phyloP scores from a whole-genome alignment of 208 protist species.

The Herpetomonas tarakana region DNA sequence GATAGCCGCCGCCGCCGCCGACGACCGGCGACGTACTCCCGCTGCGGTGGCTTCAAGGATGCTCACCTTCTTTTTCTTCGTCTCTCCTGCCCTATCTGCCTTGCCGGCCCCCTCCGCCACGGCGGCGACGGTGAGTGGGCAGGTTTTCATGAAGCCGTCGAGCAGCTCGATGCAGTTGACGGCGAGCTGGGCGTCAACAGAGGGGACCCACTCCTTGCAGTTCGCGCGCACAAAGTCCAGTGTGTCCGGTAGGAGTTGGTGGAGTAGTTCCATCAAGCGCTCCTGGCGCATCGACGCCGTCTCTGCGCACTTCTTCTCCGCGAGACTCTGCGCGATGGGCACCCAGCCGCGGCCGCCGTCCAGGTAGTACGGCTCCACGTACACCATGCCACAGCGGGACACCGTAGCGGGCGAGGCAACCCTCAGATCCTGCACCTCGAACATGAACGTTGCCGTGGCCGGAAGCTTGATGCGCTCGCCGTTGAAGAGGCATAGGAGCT shows the following conservation, averaged over 20 bases:
- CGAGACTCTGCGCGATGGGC: constrained; percentile 69
- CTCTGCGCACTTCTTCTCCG: constrained; percentile 38
- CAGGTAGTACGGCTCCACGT: constrained; percentile 93
- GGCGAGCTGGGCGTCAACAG: constrained; percentile 88
- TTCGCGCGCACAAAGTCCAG: constrained; percentile 87
- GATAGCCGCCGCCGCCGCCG: background rate
- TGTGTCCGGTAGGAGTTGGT: constrained; percentile 67
- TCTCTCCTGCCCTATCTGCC: background rate
- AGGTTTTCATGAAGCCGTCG: constrained; percentile 52
- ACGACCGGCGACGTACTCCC: background rate
- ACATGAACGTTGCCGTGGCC: constrained; percentile 94
- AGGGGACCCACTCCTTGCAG: constrained; percentile 88
- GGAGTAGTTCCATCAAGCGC: constrained; percentile 73
- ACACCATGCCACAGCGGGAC: constrained; percentile 99
- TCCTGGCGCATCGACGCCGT: constrained; percentile 45
- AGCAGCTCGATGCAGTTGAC: constrained; percentile 91
- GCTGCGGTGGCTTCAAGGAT: background rate
- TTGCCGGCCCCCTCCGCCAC: background rate
- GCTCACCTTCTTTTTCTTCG: constrained; percentile 14
- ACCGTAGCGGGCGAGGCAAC: constrained; percentile 98
- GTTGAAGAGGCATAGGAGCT: constrained; percentile 97
- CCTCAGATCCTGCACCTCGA: constrained; percentile 97
- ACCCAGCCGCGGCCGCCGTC: constrained; percentile 89
- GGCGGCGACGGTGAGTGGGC: background rate
- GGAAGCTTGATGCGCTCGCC: constrained; percentile 97